Evolutionary conservation across 2,329 filamentous ascomycete species (phyloP), one percentile per base, ranked within the genome.

Genomic region (Colletotrichum sp.): DNA sequence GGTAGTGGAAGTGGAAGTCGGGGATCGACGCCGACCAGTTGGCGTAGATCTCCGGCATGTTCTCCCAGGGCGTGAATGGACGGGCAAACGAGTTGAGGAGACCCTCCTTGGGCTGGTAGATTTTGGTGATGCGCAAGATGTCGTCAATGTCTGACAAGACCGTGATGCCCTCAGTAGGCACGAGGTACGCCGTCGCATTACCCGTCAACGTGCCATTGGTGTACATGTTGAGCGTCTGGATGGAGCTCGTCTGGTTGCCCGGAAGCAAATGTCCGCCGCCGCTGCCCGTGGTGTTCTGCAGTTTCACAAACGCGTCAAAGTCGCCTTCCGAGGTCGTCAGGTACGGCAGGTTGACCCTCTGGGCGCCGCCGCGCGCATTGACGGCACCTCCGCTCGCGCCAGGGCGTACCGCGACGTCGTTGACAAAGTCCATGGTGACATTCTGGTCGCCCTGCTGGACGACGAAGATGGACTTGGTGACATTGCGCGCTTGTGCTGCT

Each of bases 91-190:
- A 93, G 85, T 96, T 96, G 13, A 96, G 87, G 0, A 96, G 87
- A 7, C 94, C 95, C 81, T 96, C 90, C 78, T 92, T 91, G 0
- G 94, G 94, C 64, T 94, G 84, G 82, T 95, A 96, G 81, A 96
- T 96, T 84, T 95, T 95, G 72, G 94, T 96, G 2, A 96, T 86
- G n/a, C 94, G 92, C 1, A 96, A 89, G 74, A 95, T 95, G 81
- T 96, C 95, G 79, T 96, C 94, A 77, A 96, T 95, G 80, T 96
- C 95, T 2, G 92, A 94, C 79, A 96, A 87, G 76, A 96, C 88
- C 1, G 94, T 96, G 26, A 95, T 84, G 21, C 95, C 95, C 16
- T 88, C 87, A 0, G 91, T 87, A 0, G 95, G 94, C 0, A 96
- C 93, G 2, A 96, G 90, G 81, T 95, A 96, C 0, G 93, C 93